Percentiles rank a stretch among this genome's conserved stretches.
Evolutionary conservation across 495 filamentous ascomycete genomes (phyloP).

Genomic region (Aspergillus cristatus): DNA sequence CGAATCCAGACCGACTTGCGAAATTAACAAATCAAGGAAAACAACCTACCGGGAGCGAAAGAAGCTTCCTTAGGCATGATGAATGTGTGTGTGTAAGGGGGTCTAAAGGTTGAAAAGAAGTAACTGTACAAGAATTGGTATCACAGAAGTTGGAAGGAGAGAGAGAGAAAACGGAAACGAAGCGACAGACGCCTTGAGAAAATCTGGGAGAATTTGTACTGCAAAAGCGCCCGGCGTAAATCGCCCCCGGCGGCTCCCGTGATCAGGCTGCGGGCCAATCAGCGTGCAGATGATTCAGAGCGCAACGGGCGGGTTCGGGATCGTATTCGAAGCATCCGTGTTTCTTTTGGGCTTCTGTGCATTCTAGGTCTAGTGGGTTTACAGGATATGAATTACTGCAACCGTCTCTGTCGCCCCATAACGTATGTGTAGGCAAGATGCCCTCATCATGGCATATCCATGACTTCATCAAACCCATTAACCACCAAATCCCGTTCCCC

Average conservation of each 20-base stretch:
- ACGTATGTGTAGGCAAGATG: too few species aligned
- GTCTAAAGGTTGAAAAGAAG: slow-evolving; percentile 21
- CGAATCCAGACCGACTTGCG: too few species aligned
- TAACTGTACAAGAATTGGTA: slow-evolving; percentile 28
- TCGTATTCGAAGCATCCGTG: too few species aligned
- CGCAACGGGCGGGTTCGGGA: slow-evolving; percentile 30
- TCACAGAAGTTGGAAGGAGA: slow-evolving; percentile 7
- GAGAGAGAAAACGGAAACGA: slow-evolving; percentile 9
- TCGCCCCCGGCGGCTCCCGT: slow-evolving; percentile 30
- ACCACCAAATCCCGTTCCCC: too few species aligned
- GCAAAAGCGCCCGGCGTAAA: slow-evolving; percentile 6
- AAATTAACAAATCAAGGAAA: slow-evolving; percentile 6
- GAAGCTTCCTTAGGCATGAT: slow-evolving; percentile 38
- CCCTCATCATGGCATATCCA: too few species aligned
- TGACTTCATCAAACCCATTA: too few species aligned
- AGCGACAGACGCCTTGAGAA: slow-evolving; percentile 7
- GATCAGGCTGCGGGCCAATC: slow-evolving; percentile 29
- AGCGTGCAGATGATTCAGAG: slow-evolving; percentile 28
- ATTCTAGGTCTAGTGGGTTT: too few species aligned
- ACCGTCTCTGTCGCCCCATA: too few species aligned
- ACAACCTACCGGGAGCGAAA: slow-evolving; percentile 37
- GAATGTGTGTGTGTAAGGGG: slow-evolving; percentile 16
- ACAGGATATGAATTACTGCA: too few species aligned
- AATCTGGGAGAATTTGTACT: slow-evolving; percentile 21
- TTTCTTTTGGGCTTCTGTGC: too few species aligned